These are phyloP conservation scores for Vitis vinifera DNA, from an alignment of 164 flowering plant genomes.

Conservation along the genomic window DNA sequence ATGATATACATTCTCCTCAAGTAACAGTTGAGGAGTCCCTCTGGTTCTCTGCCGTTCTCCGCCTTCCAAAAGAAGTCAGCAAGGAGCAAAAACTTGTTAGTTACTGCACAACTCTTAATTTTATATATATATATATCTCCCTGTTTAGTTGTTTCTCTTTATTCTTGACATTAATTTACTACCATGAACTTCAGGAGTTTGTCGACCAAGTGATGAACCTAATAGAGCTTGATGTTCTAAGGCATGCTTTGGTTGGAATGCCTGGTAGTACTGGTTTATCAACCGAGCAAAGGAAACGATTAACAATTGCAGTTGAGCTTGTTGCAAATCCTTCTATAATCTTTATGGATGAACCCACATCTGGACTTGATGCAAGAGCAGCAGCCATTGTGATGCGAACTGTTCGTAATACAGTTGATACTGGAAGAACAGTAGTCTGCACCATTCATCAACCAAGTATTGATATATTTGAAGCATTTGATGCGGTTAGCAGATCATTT, in stretches of 20 bases:
- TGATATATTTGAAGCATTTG: slow-evolving; percentile 96
- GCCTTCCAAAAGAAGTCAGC: slow-evolving; percentile 75
- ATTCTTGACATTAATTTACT: slow-evolving; percentile 5
- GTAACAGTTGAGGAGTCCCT: slow-evolving; percentile 87
- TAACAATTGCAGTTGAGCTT: slow-evolving; percentile 96
- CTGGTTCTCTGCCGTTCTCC: slow-evolving; percentile 72
- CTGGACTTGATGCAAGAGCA: slow-evolving; percentile 97
- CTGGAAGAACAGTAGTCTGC: slow-evolving; percentile 96
- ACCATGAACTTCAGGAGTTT: slow-evolving; percentile 59
- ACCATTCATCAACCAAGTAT: slow-evolving; percentile 97
- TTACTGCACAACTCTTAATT: slow-evolving; percentile 1
- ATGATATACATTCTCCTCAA: slow-evolving; percentile 94
- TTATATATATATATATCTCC: background rate
- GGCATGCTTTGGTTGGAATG: slow-evolving; percentile 85
- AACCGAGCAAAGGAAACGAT: slow-evolving; percentile 92
- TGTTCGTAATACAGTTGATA: slow-evolving; percentile 93
- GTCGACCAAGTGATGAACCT: slow-evolving; percentile 88
- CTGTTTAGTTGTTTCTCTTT: background rate
- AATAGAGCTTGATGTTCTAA: slow-evolving; percentile 75
- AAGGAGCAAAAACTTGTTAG: slow-evolving; percentile 55
- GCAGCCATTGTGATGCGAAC: slow-evolving; percentile 98
- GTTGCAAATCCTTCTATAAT: slow-evolving; percentile 96
- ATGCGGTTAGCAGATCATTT: slow-evolving; percentile 58
- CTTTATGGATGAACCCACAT: slow-evolving; percentile 98
- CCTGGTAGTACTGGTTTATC: slow-evolving; percentile 84